Percentiles rank a stretch among this genome's conserved stretches.
These are phyloP conservation scores for Fusarium sp. DNA, from an alignment of 2,329 filamentous ascomycete species.

Conservation along the genomic window DNA sequence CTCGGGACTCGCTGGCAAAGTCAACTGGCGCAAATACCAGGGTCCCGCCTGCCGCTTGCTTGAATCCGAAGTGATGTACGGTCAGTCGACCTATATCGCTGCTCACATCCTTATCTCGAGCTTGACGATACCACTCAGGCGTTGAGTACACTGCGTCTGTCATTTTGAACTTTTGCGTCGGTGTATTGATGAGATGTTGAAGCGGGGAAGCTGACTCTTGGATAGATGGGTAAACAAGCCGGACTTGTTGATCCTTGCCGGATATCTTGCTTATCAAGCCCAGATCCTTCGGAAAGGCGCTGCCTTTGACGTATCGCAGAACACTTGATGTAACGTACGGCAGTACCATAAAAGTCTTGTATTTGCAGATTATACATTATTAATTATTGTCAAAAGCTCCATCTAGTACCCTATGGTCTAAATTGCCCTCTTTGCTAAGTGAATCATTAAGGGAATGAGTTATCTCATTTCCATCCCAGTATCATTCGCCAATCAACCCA, in stretches of 20 bases:
- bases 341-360: neutral
- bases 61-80: slow-evolving; percentile 11
- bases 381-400: neutral
- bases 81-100: slow-evolving; percentile 12
- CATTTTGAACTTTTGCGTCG: neutral
- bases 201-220: neutral
- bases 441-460: neutral
- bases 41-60: neutral
- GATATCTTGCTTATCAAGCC: neutral
- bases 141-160: neutral
- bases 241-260: neutral
- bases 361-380: neutral
- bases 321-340: neutral
- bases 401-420: neutral
- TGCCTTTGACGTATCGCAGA: too few species aligned
- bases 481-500: neutral
- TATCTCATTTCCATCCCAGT: neutral
- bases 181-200: neutral
- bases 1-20: neutral
- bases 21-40: neutral
- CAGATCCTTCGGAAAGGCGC: neutral
- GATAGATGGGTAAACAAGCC: neutral
- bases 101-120: slow-evolving; percentile 4
- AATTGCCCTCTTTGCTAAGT: neutral
- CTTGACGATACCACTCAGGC: slow-evolving; percentile 16